Base-by-base conservation (phyloP, 257 asterid genomes). In the Petunia secreta region DNA sequence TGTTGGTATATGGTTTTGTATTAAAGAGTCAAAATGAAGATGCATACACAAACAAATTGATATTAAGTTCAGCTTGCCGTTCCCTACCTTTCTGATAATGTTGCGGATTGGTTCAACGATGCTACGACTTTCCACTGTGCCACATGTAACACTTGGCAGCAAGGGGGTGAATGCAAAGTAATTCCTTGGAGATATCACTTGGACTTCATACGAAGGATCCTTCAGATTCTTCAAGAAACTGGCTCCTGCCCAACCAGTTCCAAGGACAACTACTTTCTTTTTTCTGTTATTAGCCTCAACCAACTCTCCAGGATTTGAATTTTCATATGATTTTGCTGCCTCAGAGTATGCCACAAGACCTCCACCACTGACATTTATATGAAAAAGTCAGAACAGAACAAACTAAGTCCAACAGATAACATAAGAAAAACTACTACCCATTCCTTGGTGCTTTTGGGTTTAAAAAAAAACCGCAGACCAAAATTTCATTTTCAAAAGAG, bases 191-290 rank as follows among this genome's bases (percentile, higher is more conserved):
- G 99, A 95, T 86, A 95, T 93, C 81, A 95, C 98, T 84, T 93
- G 96, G 74, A 95, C 92, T 66, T 95, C 94, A 67, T 93, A 93
- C 0, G 91, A 87, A 79, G 99, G 77, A 79, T 88, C 88, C 81
- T 92, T 95, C 75, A 93, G 87, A 85, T 82, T 89, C 87, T 87
- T 93, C 91, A 95, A 84, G 84, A 93, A 95, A 85, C 97, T 93
- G 38, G 93, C 90, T 84, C 97, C 98, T 53, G 97, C 99, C 99
- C 99, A 95, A 79, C 98, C 99, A 87, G 99, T 92, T 87, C 99
- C 99, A 69, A 95, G 97, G 63, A 95, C 97, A 75, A 95, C 97
- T 79, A 95, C 93, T 84, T 87, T 89, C 87, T 95, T 95, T 82
- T 90, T 93, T 87, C 83, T 92, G 65, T 62, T 81, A 50, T 79